phyloP scores from a whole-genome alignment of 108 stramenopile genomes.

The Pseudonitzschia multistriata region DNA sequence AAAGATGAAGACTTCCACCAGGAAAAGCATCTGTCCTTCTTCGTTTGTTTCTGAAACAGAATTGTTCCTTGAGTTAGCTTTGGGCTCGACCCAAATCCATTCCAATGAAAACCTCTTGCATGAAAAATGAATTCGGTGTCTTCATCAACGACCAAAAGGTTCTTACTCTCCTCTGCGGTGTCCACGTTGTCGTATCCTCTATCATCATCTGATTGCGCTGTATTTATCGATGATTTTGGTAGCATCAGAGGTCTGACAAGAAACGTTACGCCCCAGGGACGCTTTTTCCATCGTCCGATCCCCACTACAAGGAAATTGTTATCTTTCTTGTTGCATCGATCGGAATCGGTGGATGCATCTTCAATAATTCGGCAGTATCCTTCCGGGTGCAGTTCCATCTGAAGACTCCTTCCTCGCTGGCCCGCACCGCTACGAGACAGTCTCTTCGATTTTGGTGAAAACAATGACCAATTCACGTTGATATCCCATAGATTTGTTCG shows the following conservation, averaged over 20 bases:
- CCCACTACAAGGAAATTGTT: neutral
- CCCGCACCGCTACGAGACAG: neutral
- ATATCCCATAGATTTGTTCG: constrained; percentile 1
- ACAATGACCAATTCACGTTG: constrained; percentile 6
- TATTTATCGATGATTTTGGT: neutral
- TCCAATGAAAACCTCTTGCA: constrained; percentile 6
- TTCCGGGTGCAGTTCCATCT: constrained; percentile 14
- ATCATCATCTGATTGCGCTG: neutral
- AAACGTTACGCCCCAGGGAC: constrained; percentile 11
- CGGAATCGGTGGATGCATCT: neutral
- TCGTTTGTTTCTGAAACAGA: constrained; percentile 1
- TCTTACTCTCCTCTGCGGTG: neutral
- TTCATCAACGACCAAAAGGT: neutral
- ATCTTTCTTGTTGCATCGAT: neutral
- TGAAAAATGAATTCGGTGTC: constrained; percentile 10
- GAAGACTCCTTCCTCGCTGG: neutral
- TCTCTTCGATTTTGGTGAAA: neutral
- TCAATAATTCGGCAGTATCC: constrained; percentile 12
- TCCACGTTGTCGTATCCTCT: neutral
- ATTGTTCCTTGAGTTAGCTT: constrained; percentile 12
- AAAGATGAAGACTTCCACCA: constrained; percentile 10
- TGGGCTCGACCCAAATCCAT: constrained; percentile 10
- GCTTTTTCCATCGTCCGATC: constrained; percentile 9
- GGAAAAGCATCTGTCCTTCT: neutral
- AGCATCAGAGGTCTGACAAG: constrained; percentile 2